Evolutionary conservation across 176 grass and related monocot genomes (phyloP), one percentile per base, ranked within the genome.

Genomic region (Phragmites australis): DNA sequence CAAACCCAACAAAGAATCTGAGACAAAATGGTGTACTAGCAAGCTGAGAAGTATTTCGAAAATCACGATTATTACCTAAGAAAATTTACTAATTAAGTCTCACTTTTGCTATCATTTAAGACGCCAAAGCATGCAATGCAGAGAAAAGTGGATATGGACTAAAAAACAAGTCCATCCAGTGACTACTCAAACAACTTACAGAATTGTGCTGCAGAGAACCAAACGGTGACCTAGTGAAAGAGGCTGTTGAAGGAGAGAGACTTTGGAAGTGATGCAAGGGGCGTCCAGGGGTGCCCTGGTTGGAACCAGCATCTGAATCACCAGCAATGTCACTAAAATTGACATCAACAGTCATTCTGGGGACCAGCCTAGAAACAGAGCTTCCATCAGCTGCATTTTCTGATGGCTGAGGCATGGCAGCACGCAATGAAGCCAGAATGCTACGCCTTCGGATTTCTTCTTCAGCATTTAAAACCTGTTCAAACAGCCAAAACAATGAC

Each of bases 401-500:
- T 77, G 81, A 50, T 5, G 85, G 89, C 22, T 74, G 85, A 53
- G 84, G 79, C 75, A 91, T 74, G 48, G 87, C 46, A 64, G 71
- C 56, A 5, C 72, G 85, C 48, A 83, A 47, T 0, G 76, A 72
- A 17, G 90, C 83, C 27, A 87, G 90, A 74, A 77, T 62, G 75
- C 37, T 91, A n/a, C 86, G 89, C 11, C 56, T 87, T 87, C 85
- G 94, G 58, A 99, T 89, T 83, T 99, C 96, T 85, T 95, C 96
- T 88, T 99, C 92, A 1, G 92, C 90, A 76, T 95, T 93, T 75
- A 95, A 85, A 75, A 99, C 90, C 92, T 98, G 84, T 52, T 56
- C 64, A 83, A 82, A 44, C 68, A 85, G 31, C 11, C 45, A 87
- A 83, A 60, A 37, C 17, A 80, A 69, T 64, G 4, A 8, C 27